Evolutionary conservation across 805 yeast species (phyloP), one percentile per base, ranked within the genome.

Genomic region (Yarrowia divulgata): DNA sequence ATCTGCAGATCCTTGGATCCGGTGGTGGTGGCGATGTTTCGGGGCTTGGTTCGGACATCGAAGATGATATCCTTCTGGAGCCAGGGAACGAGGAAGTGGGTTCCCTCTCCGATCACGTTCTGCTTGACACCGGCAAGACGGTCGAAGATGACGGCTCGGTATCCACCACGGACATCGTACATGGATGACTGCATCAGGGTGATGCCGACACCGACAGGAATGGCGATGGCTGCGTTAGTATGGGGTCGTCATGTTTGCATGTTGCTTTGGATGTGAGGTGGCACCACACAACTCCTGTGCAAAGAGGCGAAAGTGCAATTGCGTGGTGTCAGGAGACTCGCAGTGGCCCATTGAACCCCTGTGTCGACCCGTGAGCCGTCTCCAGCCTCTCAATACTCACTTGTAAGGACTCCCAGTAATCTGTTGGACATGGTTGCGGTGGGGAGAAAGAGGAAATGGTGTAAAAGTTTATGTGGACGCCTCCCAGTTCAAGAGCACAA

Each of bases 1-100:
- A 90, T 94, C 81, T 95, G 99, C 80, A 95, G 84, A 81, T 95
- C 99, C 81, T 94, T 95, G 32, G 98, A 92, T 45, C 99, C 99
- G 0, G 99, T 95, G 72, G 93, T 91, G 29, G 98, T 90, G 54
- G 97, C 88, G 75, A 95, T 93, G 74, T 90, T 91, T 80, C 95
- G 89, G 43, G 99, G 98, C 69, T 77, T 90, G n/a, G 97, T 93
- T 77, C 98, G 86, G 37, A 95, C 97, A 78, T 95, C 99, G 79
- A 85, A 95, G 18, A 92, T 81, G 63, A 95, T 85, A 3, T 98
- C 96, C 78, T 87, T 88, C 79, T 95, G 99, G 73, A 95, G 82
- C 98, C 99, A 95, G 67, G 99, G 99, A 67, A 95, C 79, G 72
- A 93, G 82, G 79, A 95, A 95, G 80, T 95, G 98, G 32, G 98